Evolutionary conservation across 2,329 filamentous ascomycete genomes (phyloP), one percentile per base, ranked within the genome.

Genomic region (Aspergillus novoparasiticus): DNA sequence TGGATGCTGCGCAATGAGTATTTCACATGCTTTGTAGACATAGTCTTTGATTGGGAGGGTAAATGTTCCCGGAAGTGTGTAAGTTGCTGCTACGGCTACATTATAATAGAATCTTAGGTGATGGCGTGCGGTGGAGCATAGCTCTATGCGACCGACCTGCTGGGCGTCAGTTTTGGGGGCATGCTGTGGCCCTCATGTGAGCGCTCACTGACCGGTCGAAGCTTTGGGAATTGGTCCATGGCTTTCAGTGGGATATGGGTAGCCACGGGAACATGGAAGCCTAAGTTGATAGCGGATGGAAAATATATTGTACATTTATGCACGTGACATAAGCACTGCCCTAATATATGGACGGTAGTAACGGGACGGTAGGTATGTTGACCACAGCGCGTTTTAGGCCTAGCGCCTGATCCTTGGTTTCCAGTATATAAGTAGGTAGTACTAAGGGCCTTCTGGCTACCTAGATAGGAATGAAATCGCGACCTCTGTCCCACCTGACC

Each of bases 21-120:
- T 63, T 48, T 71, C 72, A 39, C 71, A 75, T 28, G 81, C 79
- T n/a, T 64, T 66, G 63, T 76, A 81, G 12, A 82, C 63, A 45
- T 75, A 72, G 50, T 74, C 68, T 59, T 74, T 67, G 16, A 76
- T 26, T 5, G 74, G 63, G 6, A 71, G 62, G 9, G 59, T 58
- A 45, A 66, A 75, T 2, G 66, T 58, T 3, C 59, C 56, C 8
- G 76, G 76, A 0, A 78, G 65, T 9, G 62, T 69, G 67, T 81
- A 81, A 16, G 71, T 75, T 55, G 77, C 80, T 26, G 78, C 73
- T 28, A 82, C 69, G 9, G 74, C 78, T 30, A 81, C 78, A 66
- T 82, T 84, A 57, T 75, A 75, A 69, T 82, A 84, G 57, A 81
- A 79, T 0, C 73, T 73, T 3, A 81, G 65, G 56, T 80, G 71